Percentiles rank a stretch among this genome's conserved stretches.
Conservation (phyloP, 2,329 filamentous ascomycete species). For the Diaporthe australafricana region DNA sequence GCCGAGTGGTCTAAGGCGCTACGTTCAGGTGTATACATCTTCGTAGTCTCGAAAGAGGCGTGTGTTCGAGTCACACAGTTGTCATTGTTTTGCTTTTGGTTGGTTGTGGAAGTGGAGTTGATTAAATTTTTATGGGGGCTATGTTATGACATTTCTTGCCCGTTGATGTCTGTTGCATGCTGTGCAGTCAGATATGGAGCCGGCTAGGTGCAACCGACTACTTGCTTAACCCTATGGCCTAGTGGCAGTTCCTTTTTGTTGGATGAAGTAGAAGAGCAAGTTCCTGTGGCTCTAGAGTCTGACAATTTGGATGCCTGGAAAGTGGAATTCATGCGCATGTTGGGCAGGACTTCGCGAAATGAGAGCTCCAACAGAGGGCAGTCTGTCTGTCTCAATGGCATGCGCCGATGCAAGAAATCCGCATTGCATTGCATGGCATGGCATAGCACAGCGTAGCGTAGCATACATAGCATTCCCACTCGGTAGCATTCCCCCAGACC, state of each 20-base stretch:
- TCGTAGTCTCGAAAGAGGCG: slow-evolving; percentile 22
- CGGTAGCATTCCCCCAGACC: not conserved
- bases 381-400: too few relatives aligned
- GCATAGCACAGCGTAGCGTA: not conserved
- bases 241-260: too few relatives aligned
- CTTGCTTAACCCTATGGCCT: too few relatives aligned
- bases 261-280: not conserved
- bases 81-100: not conserved
- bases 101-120: not conserved
- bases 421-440: not conserved
- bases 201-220: too few relatives aligned
- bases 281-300: too few relatives aligned
- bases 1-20: slow-evolving; percentile 20
- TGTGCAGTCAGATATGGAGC: not conserved
- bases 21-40: slow-evolving; percentile 15
- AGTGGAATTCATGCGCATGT: not conserved
- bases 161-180: not conserved
- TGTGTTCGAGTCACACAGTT: slow-evolving; percentile 13
- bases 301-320: not conserved
- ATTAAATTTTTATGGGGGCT: not conserved
- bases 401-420: not conserved
- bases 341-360: not conserved
- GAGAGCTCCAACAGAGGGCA: not conserved
- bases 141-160: too few relatives aligned
- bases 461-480: too few relatives aligned